Evolutionary conservation across 768 basidiomycete species (phyloP), one percentile per base, ranked within the genome.

Genomic region (Cubamyces lactineus): DNA sequence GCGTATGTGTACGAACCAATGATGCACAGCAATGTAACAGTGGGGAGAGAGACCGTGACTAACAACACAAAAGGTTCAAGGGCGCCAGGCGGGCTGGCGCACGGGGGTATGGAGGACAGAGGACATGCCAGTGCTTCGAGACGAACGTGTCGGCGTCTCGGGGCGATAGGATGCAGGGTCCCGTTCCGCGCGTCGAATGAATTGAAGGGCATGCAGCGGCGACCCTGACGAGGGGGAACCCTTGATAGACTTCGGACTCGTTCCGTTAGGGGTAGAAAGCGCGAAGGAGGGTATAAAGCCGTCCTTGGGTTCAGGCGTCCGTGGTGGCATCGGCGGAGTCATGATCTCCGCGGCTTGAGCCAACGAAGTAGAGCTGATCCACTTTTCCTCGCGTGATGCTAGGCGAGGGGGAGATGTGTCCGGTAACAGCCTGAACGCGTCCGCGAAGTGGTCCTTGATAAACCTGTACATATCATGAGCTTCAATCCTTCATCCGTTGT

Each of bases 381-480:
- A 94, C 66, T 84, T 89, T 69, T 92, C 89, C 63, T 89, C 88
- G 57, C 79, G 80, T 3, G 75, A 67, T 42, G 74, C 78, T 19
- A 76, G 53, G 4, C 75, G 72, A 41, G 74, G 73, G 78, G 43
- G 78, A 75, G 46, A 85, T 42, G 87, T 86, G 83, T 89, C 88
- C 9, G 86, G 80, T 51, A 91, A 75, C 41, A 93, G 74, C 59
- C 90, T 84, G 74, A 93, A 90, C 64, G 87, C 84, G 57, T 94
- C 91, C 19, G 91, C 91, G 71, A 92, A 92, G 71, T 94, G 92
- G 59, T 86, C 86, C 68, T 86, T 85, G 71, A 96, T 90, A 76
- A 96, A 96, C 70, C 93, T 95, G 64, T 5, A 34, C 57, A 56
- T 5, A 40, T 24, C 13, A 6, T 49, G 48, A 49, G 48, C 5